Percentiles rank a stretch among this genome's conserved stretches.
These are phyloP conservation scores for Populus davidiana DNA, from an alignment of 345 rosid genomes.

Conservation along the genomic window DNA sequence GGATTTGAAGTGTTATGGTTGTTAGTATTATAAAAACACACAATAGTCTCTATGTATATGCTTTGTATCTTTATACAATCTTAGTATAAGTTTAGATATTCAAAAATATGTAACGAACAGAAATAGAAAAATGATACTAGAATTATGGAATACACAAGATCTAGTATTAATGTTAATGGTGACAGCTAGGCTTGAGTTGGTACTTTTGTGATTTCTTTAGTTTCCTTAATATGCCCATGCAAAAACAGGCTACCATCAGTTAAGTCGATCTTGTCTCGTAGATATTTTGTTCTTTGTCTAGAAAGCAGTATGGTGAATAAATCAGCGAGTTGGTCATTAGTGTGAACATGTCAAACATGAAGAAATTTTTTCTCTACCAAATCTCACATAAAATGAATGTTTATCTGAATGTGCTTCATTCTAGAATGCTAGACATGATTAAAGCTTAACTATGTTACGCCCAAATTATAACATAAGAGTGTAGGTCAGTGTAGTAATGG, in stretches of 20 bases:
- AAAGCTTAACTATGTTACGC: not conserved
- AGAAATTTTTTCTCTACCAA: not conserved
- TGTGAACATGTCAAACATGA: not conserved
- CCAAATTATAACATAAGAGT: not conserved
- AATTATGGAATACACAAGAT: too few species aligned
- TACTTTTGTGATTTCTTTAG: not conserved
- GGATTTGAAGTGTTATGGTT: too few species aligned
- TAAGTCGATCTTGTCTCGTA: not conserved
- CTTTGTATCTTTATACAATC: too few species aligned
- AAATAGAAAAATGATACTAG: too few species aligned
- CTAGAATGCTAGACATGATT: not conserved
- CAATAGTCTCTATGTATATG: too few species aligned
- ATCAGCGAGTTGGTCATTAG: not conserved
- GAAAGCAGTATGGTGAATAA: not conserved
- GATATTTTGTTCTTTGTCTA: accelerated
- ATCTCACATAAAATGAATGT: not conserved
- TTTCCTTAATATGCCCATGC: not conserved
- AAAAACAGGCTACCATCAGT: not conserved
- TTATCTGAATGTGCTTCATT: not conserved
- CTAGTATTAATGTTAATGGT: accelerated
- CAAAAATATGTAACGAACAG: too few species aligned
- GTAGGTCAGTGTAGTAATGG: accelerated
- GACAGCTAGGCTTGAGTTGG: too few species aligned
- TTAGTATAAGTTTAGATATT: too few species aligned
- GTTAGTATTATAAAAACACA: too few species aligned